Percentiles rank a stretch among this genome's conserved stretches.
Conservation (phyloP, 2,329 filamentous ascomycete species). For the Chaetomium strumarium region DNA sequence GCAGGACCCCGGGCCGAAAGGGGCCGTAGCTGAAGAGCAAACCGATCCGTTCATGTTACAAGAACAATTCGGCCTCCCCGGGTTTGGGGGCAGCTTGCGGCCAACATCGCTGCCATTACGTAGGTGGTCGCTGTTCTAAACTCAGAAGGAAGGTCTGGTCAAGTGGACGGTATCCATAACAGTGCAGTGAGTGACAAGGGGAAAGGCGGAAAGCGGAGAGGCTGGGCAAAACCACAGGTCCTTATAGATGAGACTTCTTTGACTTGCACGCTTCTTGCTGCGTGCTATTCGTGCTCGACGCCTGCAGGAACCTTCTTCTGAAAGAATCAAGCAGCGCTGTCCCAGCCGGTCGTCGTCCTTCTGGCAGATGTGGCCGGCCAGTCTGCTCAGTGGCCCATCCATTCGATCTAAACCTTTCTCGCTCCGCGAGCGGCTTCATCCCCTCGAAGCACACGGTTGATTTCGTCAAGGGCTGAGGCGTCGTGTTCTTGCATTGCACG, state of each 20-base stretch:
- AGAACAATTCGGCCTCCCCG: neutral
- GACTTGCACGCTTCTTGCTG: neutral
- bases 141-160: neutral
- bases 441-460: neutral
- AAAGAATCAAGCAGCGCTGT: constrained; percentile 2
- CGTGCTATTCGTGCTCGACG: neutral
- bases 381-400: constrained; percentile 11
- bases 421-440: constrained; percentile 10
- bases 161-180: neutral
- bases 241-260: neutral
- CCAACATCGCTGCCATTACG: neutral
- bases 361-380: constrained; percentile 10
- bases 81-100: neutral
- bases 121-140: neutral
- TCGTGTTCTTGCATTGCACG: neutral
- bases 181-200: neutral
- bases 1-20: neutral
- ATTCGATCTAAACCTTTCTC: constrained; percentile 11
- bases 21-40: constrained; percentile 2
- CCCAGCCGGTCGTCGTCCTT: constrained; percentile 15
- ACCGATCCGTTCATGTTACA: neutral
- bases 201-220: neutral
- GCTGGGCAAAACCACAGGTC: neutral
- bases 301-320: neutral
- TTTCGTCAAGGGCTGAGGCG: neutral